Base-by-base conservation (phyloP, 257 asterid genomes). In the Solanum sejunctum region DNA sequence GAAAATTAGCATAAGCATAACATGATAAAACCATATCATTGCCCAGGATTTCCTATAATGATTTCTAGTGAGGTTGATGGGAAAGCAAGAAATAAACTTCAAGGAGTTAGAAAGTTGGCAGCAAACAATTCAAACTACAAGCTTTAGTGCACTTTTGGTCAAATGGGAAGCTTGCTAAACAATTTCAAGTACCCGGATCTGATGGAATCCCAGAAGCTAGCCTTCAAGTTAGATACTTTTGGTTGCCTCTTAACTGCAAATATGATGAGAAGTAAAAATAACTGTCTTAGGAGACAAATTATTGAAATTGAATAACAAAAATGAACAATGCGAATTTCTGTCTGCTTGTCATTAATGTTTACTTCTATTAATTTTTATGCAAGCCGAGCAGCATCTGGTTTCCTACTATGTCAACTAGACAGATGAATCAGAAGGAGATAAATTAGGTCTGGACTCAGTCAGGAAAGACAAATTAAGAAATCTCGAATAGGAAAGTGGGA, bases 201-300 rank as follows among this genome's bases (percentile, higher is more conserved):
- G 85, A 96, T 94, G 85, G 98, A 92, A 83, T 96, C 98, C 99
- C 99, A 96, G 61, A 95, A 95, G 77, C 92, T 87, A 43, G 97
- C 97, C 90, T 88, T 95, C 71, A 93, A 86, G 79, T 85, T 92
- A 85, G 89, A 92, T 84, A 87, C 85, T 91, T 85, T 91, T 64
- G 55, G 88, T 84, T 84, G 92, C 90, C 95, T 85, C 86, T 84
- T 84, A 84, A 95, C 99, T 96, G 97, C 87, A 87, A 85, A 66
- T 80, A 80, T 26, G 20, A 83, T 71, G 81, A 54, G 58, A 55
- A 60, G 77, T 49, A 79, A 49, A 60, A 15, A 10, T 45, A 18
- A 18, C 18, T 36, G 39, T 28, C 49, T 63, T 60, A 47, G 78
- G 55, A 72, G 83, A 56, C 21, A 51, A 49, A 77, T 13, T 73